Percentiles rank a stretch among this genome's conserved stretches.
Evolutionary conservation across 2,329 filamentous ascomycete species (phyloP).

Genomic region (Xylariaceae sp.): DNA sequence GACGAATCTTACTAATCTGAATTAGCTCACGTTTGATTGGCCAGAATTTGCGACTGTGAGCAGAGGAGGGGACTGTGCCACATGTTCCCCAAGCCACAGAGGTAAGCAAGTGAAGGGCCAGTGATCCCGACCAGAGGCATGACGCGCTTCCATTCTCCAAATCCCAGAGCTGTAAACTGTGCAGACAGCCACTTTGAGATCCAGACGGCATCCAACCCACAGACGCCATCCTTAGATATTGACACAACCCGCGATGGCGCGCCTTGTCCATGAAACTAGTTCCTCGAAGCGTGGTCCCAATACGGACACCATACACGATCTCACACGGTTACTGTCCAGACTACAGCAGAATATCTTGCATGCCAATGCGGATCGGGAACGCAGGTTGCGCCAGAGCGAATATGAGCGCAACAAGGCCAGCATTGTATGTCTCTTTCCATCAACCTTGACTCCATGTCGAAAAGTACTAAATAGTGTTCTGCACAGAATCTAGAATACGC

Average conservation of each 20-base stretch:
- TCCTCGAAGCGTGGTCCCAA: slow-evolving; percentile 24
- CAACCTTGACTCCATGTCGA: neutral
- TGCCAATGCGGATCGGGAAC: slow-evolving; percentile 56
- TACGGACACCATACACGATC: slow-evolving; percentile 43
- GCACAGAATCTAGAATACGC: slow-evolving; percentile 68
- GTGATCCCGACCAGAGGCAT: too few relatives aligned
- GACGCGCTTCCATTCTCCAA: too few relatives aligned
- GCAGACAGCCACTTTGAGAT: too few relatives aligned
- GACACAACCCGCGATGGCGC: slow-evolving; percentile 22
- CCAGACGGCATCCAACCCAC: too few relatives aligned
- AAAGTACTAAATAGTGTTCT: slow-evolving; percentile 5
- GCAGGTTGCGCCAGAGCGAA: slow-evolving; percentile 54
- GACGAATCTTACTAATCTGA: too few relatives aligned
- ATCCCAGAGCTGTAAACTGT: too few relatives aligned
- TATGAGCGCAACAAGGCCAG: slow-evolving; percentile 61
- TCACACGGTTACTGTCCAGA: slow-evolving; percentile 61
- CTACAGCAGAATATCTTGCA: slow-evolving; percentile 63
- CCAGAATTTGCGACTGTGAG: too few relatives aligned
- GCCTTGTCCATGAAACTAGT: slow-evolving; percentile 29
- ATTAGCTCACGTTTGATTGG: too few relatives aligned
- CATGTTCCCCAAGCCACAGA: too few relatives aligned
- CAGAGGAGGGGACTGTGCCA: too few relatives aligned
- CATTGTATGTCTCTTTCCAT: slow-evolving; percentile 40
- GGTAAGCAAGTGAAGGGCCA: too few relatives aligned
- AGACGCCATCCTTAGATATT: too few relatives aligned